Conservation (phyloP, 2,329 filamentous ascomycete species). For the Periconia macrospinosa region DNA sequence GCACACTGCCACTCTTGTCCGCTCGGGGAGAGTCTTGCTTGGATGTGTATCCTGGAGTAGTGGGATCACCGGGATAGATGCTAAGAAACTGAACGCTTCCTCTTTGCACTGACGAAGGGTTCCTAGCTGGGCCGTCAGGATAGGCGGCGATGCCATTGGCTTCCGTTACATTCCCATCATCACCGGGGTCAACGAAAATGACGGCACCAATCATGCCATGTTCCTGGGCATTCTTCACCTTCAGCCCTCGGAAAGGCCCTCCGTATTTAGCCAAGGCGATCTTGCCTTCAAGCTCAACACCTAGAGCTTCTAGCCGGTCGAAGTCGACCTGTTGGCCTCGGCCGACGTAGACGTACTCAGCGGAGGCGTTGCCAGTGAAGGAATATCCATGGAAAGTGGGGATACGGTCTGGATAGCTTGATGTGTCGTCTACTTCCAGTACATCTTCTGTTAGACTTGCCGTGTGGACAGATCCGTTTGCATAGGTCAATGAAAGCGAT, state of each 20-base stretch:
- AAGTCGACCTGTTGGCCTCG: conserved; percentile 49
- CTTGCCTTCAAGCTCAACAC: conserved; percentile 50
- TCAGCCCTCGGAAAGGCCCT: conserved; percentile 50
- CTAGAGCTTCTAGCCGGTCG: conserved; percentile 44
- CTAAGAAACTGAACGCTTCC: conserved; percentile 62
- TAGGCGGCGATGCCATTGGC: conserved; percentile 51
- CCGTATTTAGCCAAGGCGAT: conserved; percentile 53
- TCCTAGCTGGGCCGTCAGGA: conserved; percentile 46
- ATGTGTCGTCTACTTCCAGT: conserved; percentile 36
- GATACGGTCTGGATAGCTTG: conserved; percentile 43
- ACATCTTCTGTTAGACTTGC: conserved; percentile 37
- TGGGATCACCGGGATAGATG: conserved; percentile 51
- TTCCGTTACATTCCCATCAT: conserved; percentile 52
- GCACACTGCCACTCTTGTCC: conserved; percentile 65
- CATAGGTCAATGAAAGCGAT: conserved; percentile 34
- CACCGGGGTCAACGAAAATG: conserved; percentile 50
- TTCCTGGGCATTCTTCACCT: conserved; percentile 52
- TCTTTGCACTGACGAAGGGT: conserved; percentile 50
- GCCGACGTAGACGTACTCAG: conserved; percentile 53
- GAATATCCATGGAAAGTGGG: conserved; percentile 54
- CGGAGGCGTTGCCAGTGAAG: conserved; percentile 49
- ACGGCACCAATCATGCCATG: conserved; percentile 49
- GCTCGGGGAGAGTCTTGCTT: conserved; percentile 75
- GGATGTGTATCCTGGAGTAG: conserved; percentile 69
- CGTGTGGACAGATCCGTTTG: conserved; percentile 37